phyloP scores from a whole-genome alignment of 2,329 filamentous ascomycete species.

The Aureobasidium sp. region DNA sequence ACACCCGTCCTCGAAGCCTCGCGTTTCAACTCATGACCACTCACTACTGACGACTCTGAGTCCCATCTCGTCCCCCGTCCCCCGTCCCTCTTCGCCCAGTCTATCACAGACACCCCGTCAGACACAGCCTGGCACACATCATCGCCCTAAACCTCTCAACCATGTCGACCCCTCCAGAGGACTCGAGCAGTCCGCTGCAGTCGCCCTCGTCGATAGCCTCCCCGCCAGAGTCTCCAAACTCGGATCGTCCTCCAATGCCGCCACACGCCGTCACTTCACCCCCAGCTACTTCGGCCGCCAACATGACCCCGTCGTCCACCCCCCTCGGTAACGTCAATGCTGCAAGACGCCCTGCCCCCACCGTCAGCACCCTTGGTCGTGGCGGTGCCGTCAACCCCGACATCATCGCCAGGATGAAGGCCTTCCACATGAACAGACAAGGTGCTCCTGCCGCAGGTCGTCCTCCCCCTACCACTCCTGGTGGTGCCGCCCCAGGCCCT shows the following conservation, averaged over 20 bases:
- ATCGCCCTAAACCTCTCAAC: not conserved
- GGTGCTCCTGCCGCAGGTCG: constrained; percentile 38
- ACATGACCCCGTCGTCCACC: constrained; percentile 76
- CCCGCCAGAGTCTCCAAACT: not conserved
- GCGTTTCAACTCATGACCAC: not conserved
- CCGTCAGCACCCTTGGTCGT: constrained; percentile 32
- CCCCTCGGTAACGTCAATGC: constrained; percentile 68
- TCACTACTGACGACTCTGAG: not conserved
- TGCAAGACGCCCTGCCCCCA: constrained; percentile 45
- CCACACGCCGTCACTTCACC: constrained; percentile 53
- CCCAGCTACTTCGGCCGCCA: constrained; percentile 34
- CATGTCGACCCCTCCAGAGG: constrained; percentile 8
- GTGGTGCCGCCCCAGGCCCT: constrained; percentile 16
- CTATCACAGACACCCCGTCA: not conserved
- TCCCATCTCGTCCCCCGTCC: not conserved
- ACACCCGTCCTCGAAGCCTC: not conserved
- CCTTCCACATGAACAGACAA: constrained; percentile 57
- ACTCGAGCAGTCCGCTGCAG: constrained; percentile 5
- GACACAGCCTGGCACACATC: not conserved
- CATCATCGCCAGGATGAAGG: constrained; percentile 60
- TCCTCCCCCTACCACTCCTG: constrained; percentile 19
- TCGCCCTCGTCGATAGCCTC: constrained; percentile 7
- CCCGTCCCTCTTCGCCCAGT: not conserved
- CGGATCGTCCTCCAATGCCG: constrained; percentile 31
- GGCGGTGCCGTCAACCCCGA: constrained; percentile 43